These are phyloP conservation scores for Talaromyces rugulosus DNA, from an alignment of 2,329 filamentous ascomycete species.

Conservation along the genomic window DNA sequence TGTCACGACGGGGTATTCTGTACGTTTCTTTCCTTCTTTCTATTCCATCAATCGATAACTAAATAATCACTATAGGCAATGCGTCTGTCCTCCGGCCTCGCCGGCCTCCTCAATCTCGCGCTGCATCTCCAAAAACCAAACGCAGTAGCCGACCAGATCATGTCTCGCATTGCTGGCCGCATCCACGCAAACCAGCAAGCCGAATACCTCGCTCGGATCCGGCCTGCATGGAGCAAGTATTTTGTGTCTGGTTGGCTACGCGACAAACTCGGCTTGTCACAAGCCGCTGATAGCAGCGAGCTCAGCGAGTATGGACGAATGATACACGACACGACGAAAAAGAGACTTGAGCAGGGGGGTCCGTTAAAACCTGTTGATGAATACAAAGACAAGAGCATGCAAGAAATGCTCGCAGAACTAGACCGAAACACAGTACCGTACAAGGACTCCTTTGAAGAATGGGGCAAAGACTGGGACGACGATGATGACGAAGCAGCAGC, in stretches of 20 bases:
- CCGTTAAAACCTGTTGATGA: not conserved
- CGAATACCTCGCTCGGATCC: not conserved
- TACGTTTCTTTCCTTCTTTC: not conserved
- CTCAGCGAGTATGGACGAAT: not conserved
- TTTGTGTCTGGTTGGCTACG: conserved; percentile 8
- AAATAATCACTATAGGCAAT: not conserved
- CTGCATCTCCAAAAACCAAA: conserved; percentile 3
- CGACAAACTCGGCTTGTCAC: not conserved
- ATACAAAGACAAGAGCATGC: not conserved
- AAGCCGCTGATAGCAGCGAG: not conserved
- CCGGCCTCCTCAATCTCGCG: conserved; percentile 2
- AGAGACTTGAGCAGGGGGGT: conserved; percentile 1
- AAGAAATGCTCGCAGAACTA: conserved; percentile 5
- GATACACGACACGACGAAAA: not conserved
- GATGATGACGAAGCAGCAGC: not conserved
- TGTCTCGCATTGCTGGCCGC: conserved; percentile 8
- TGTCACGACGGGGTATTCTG: not conserved
- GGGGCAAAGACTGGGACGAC: not conserved
- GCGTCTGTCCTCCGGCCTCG: not conserved
- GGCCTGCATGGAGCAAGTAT: conserved; percentile 5
- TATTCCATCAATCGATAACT: not conserved
- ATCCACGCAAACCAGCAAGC: conserved; percentile 6
- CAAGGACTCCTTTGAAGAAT: not conserved
- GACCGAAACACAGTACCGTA: conserved; percentile 2
- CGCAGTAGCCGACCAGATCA: conserved; percentile 3